Conservation (phyloP, 129 eudicot genomes). For the Rutidosis leptorrhynchoides region DNA sequence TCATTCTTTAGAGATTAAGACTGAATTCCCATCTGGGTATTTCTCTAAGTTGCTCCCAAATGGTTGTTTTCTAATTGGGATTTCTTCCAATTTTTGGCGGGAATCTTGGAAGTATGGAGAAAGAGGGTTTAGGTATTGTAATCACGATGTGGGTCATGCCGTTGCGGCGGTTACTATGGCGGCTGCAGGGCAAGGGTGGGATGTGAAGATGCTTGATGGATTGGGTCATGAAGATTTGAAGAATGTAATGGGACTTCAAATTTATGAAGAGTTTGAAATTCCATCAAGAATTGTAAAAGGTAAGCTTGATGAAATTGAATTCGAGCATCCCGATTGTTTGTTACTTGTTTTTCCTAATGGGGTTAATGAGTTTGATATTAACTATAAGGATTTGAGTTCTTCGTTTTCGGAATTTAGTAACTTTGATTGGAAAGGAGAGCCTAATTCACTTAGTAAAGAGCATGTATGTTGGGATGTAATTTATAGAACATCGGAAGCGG, state of each 20-base stretch:
- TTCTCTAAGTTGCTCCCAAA: constrained; percentile 44
- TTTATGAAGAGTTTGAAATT: constrained; percentile 33
- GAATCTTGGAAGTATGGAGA: constrained; percentile 98
- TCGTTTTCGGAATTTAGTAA: constrained; percentile 42
- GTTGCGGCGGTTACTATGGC: constrained; percentile 80
- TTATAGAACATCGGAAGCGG: constrained; percentile 67
- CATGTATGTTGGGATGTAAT: constrained; percentile 85
- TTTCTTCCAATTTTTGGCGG: constrained; percentile 90
- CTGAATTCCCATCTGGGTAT: constrained; percentile 55
- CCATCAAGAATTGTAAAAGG: constrained; percentile 65
- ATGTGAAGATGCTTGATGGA: constrained; percentile 92
- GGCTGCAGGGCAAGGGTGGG: constrained; percentile 88
- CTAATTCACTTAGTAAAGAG: constrained; percentile 77
- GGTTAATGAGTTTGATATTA: constrained; percentile 42
- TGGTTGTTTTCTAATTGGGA: constrained; percentile 60
- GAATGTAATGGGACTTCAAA: constrained; percentile 66
- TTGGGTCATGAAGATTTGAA: constrained; percentile 67
- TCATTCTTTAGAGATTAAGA: constrained; percentile 72
- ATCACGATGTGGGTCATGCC: constrained; percentile 94
- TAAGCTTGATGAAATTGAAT: constrained; percentile 67
- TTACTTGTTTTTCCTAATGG: constrained; percentile 67
- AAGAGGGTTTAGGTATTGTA: constrained; percentile 90
- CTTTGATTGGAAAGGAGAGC: constrained; percentile 85
- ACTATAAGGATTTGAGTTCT: constrained; percentile 44
- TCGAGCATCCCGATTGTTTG: constrained; percentile 94